Evolutionary conservation across 2,329 filamentous ascomycete species (phyloP), one percentile per base, ranked within the genome.

Genomic region (Colletotrichum coccodes): DNA sequence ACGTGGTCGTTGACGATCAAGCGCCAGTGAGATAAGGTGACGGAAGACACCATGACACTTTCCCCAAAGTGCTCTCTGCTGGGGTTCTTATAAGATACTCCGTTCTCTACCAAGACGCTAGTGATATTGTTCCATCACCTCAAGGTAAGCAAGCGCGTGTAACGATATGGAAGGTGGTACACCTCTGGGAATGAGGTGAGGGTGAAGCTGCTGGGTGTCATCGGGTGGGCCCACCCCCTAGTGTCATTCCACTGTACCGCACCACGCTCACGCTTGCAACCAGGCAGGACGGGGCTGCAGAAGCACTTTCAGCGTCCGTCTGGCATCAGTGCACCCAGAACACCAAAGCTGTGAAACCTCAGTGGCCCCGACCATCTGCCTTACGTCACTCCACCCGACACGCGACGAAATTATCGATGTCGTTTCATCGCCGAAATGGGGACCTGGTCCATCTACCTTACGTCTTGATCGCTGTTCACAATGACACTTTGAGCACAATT

Each of bases 331-430:
- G 60, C 60, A 56, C 38, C 30, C 38, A 36, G 36, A 46, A n/a
- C 46, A 49, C 46, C n/a, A 26, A 28, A 56, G 52, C 34, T 40
- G 26, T 30, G 53, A 58, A 40, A 58, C 38, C 40, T 46, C n/a
- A 47, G 42, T 59, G 53, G 38, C n/a, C 40, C 30, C 56, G 5
- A 34, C 40, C 21, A 21, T 12, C 53, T 9, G 23, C 38, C 59
- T 40, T 56, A 66, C 64, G 64, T 66, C 64, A 66, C 64, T 50
- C 59, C 58, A 66, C 32, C 58, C 47, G n/a, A 50, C 40, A 18
- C 32, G 40, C 49, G 14, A 66, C 58, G 49, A 40, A 49, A 52
- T 56, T 21, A 49, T 66, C 63, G 63, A 61, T 66, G 63, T 52
- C 58, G 56, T 42, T 58, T n/a, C 28, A n/a, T 40, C 26, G 30